Percentiles rank a stretch among this genome's conserved stretches.
Conservation (phyloP, 2,329 filamentous ascomycete species). For the Fusarium nematophilum region DNA sequence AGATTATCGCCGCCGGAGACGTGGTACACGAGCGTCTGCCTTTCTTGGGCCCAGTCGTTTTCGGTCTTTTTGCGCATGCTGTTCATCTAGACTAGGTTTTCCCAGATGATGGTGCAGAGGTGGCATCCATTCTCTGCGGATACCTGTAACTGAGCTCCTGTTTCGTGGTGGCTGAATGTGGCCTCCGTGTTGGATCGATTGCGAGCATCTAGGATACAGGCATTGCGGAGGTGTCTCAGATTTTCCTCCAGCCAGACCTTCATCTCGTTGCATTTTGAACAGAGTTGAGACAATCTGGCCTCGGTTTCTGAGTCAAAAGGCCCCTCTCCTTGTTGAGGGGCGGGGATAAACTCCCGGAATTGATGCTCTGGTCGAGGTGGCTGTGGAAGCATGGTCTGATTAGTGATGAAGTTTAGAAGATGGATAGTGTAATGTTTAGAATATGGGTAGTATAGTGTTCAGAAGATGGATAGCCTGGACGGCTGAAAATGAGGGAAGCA, state of each 20-base stretch:
- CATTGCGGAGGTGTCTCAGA: not conserved
- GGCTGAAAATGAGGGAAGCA: no score
- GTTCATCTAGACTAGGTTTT: not conserved
- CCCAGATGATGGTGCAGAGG: not conserved
- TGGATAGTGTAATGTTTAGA: no score
- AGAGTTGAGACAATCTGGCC: not conserved
- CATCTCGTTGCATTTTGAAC: not conserved
- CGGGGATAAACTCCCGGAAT: not conserved
- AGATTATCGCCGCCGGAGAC: not conserved
- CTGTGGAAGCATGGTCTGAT: not conserved
- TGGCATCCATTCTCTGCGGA: not conserved
- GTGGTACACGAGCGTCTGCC: not conserved
- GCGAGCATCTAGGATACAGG: not conserved
- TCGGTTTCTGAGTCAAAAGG: not conserved
- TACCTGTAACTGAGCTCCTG: not conserved
- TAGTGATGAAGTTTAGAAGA: no score
- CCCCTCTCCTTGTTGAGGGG: not conserved
- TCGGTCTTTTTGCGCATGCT: not conserved
- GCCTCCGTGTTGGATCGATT: not conserved
- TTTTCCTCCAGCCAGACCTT: not conserved
- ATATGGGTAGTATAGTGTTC: no score
- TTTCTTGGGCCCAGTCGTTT: not conserved
- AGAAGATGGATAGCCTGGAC: no score
- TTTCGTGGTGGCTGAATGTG: not conserved
- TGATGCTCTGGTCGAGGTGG: not conserved